These are phyloP conservation scores for Bruguiera hainesii DNA, from an alignment of 441 rosid genomes.

Conservation along the genomic window DNA sequence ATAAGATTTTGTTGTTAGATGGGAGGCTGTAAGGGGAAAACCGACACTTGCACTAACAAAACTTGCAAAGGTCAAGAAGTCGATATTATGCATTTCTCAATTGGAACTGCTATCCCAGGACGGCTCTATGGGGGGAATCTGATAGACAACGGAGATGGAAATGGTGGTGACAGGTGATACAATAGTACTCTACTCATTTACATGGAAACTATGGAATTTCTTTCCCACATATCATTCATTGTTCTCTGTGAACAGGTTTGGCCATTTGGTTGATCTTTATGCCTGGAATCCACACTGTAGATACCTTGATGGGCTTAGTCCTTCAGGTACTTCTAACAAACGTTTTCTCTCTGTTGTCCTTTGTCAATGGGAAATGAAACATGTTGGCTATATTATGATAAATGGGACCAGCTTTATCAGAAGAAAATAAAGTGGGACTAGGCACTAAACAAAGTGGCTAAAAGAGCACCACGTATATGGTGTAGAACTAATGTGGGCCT, in stretches of 20 bases:
- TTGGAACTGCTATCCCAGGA: constrained; percentile 95
- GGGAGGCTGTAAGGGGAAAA: constrained; percentile 89
- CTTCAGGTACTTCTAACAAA: constrained; percentile 61
- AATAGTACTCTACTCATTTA: constrained; percentile 17
- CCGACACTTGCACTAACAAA: constrained; percentile 67
- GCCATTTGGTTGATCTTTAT: constrained; percentile 84
- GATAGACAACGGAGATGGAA: constrained; percentile 69
- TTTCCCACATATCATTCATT: constrained; percentile 5
- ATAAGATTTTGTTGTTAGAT: constrained; percentile 39
- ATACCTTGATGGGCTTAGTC: constrained; percentile 81
- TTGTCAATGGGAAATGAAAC: constrained; percentile 6
- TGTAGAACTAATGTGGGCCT: constrained; percentile 12
- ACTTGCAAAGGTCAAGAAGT: constrained; percentile 96
- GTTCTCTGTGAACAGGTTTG: constrained; percentile 49
- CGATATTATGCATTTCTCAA: constrained; percentile 96
- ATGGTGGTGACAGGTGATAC: constrained; percentile 85
- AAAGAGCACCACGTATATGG: constrained; percentile 14
- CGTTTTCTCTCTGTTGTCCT: background rate
- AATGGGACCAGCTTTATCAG: constrained; percentile 20
- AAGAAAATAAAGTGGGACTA: constrained; percentile 27
- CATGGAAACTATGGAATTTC: background rate
- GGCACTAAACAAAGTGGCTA: constrained; percentile 27
- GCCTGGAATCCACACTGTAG: constrained; percentile 92
- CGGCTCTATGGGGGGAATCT: constrained; percentile 90
- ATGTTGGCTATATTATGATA: constrained; percentile 16